Base-by-base conservation (phyloP, 768 basidiomycete genomes). In the Pisolithus marmoratus region DNA sequence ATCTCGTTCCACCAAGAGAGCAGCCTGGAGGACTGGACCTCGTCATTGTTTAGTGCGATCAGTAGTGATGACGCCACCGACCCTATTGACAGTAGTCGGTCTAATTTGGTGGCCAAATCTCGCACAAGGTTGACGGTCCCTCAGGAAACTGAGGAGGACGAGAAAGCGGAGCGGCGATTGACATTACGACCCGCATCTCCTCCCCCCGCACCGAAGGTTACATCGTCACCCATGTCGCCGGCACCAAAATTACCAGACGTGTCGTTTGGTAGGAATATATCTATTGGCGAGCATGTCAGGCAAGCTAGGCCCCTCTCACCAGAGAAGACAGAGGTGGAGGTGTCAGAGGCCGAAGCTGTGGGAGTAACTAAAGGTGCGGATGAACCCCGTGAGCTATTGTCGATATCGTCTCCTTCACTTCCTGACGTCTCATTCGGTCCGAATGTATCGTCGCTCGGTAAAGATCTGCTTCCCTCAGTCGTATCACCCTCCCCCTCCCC, bases 1-100 rank as follows among this genome's bases (percentile, higher is more conserved):
- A 59, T 84, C 27, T 83, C 81, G 5, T 68, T 83, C 26, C 79
- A 81, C 52, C 70, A 72, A 34, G 75, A 78, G 48, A 50, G 53
- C 11, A 81, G 76, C 54, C 67, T 83, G 24, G 71, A 74, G 9
- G 71, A 72, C 24, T 84, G 83, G 83, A 73, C 78, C 9, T 74
- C 78, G 57, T 72, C 78, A 6, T 57, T 84, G 34, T 70, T 84
- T 29, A 77, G 70, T n/a, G 79, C 75, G 2, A 74, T 82, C 45
- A 79, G 79, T 23, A 27, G 44, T 15, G 40, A 40, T 9, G 38
- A 38, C 9, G 34, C 19, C 19, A 36, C 22, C 36, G 36, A 29
- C 20, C 29, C 17, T 15, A 43, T n/a, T 31, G 26, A 24, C 36
- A 49, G 22, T 36, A 19, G 42, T 20, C 47, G 36, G 8, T 15